Evolutionary conservation across 2,329 filamentous ascomycete genomes (phyloP).

Genomic region (Exophiala xenobiotica): DNA sequence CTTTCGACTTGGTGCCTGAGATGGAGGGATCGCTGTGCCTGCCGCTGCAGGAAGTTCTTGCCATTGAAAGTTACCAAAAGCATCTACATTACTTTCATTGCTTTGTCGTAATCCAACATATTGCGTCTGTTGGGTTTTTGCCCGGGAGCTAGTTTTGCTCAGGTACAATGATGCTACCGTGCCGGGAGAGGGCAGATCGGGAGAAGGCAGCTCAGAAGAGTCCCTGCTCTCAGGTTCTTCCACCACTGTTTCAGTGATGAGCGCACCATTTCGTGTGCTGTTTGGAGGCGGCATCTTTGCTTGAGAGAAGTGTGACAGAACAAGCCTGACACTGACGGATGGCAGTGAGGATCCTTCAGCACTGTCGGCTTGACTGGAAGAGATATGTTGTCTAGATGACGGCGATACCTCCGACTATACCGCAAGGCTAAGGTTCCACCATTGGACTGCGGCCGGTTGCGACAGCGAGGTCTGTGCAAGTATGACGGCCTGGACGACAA

Average conservation of each 20-base stretch:
- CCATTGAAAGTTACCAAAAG: too few species aligned
- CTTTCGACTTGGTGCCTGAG: background rate
- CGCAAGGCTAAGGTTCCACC: too few species aligned
- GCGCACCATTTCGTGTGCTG: background rate
- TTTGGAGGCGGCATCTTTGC: background rate
- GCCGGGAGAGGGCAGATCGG: background rate
- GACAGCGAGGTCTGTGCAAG: too few species aligned
- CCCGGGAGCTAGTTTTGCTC: background rate
- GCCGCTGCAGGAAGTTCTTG: background rate
- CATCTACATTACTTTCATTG: background rate
- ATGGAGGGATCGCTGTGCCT: background rate
- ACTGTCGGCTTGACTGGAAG: too few species aligned
- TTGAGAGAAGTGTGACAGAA: background rate
- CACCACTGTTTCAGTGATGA: background rate
- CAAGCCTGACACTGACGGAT: too few species aligned
- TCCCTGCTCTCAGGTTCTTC: background rate
- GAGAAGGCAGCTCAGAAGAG: background rate
- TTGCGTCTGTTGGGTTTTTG: background rate
- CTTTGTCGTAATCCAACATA: background rate
- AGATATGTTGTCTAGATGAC: too few species aligned
- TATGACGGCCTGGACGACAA: too few species aligned
- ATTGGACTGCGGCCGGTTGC: too few species aligned
- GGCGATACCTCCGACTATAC: too few species aligned
- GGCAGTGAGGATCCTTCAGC: too few species aligned
- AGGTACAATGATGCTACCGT: background rate